Evolutionary conservation across 805 yeast species (phyloP).

Genomic region (Myxozyma neotropica): DNA sequence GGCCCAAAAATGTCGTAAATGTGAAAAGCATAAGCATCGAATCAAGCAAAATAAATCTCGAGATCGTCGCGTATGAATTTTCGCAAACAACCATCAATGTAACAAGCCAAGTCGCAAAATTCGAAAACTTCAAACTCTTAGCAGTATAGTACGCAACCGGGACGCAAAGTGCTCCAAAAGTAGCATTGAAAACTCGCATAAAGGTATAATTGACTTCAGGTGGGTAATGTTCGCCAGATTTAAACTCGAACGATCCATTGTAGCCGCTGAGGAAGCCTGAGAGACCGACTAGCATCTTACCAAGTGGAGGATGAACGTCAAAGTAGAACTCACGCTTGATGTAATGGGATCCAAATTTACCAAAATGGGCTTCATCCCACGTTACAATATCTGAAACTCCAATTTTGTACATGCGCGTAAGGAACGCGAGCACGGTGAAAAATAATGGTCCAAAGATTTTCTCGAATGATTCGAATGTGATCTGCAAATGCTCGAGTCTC

Average conservation of each 20-base stretch:
- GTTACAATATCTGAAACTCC: constrained; percentile 72
- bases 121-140: constrained; percentile 70
- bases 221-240: constrained; percentile 77
- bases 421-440: constrained; percentile 67
- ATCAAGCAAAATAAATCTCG: constrained; percentile 87
- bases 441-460: constrained; percentile 41
- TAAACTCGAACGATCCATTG: constrained; percentile 87
- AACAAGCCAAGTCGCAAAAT: constrained; percentile 74
- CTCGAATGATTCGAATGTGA: constrained; percentile 17
- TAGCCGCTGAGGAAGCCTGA: constrained; percentile 85
- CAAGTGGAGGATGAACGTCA: constrained; percentile 97
- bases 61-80: constrained; percentile 78
- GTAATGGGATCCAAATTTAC: constrained; percentile 92
- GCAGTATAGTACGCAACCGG: constrained; percentile 87
- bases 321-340: constrained; percentile 86
- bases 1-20: constrained; percentile 72
- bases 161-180: constrained; percentile 78
- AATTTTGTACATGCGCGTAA: constrained; percentile 59
- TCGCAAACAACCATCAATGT: constrained; percentile 67
- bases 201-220: constrained; percentile 73
- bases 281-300: constrained; percentile 87
- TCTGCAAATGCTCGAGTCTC: not conserved
- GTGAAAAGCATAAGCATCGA: constrained; percentile 90
- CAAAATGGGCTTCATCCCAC: constrained; percentile 98
- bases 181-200: constrained; percentile 87